phyloP scores from a whole-genome alignment of 768 basidiomycete genomes.

The Lactifluus pinguis region DNA sequence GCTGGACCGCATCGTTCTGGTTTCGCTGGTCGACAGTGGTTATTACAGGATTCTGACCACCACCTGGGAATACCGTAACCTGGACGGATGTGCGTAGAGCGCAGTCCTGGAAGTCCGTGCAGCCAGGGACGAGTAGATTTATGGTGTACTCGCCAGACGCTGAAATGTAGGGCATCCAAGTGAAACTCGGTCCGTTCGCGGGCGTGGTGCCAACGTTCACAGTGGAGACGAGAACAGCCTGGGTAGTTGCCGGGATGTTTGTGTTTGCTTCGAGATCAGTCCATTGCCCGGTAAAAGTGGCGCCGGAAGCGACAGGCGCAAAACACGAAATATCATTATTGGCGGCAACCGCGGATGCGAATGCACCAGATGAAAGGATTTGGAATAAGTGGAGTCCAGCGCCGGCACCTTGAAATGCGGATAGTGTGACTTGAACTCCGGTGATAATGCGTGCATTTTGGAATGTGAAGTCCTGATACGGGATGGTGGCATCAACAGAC shows the following conservation, averaged over 20 bases:
- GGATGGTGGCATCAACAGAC: constrained; percentile 60
- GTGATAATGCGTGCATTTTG: constrained; percentile 53
- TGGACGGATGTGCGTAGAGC: constrained; percentile 68
- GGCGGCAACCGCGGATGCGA: constrained; percentile 58
- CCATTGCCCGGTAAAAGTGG: constrained; percentile 66
- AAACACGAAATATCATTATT: constrained; percentile 68
- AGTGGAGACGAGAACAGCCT: constrained; percentile 60
- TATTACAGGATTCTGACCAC: constrained; percentile 52
- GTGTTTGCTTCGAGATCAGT: constrained; percentile 52
- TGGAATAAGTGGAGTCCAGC: constrained; percentile 89
- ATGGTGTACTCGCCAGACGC: constrained; percentile 81
- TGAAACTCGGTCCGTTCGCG: constrained; percentile 64
- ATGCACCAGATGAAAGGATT: constrained; percentile 85
- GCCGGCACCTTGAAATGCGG: constrained; percentile 61
- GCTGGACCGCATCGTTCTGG: constrained; percentile 44
- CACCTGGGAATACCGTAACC: constrained; percentile 74
- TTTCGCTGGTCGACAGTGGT: constrained; percentile 71
- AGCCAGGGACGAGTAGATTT: constrained; percentile 82
- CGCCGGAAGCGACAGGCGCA: constrained; percentile 64
- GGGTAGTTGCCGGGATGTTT: constrained; percentile 69
- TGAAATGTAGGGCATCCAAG: constrained; percentile 89
- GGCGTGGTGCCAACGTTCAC: constrained; percentile 56
- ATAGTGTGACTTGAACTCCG: constrained; percentile 80
- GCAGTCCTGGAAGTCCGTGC: constrained; percentile 74
- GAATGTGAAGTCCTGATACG: constrained; percentile 94